Conservation (phyloP, 2,329 filamentous ascomycete genomes). For the Diplodia corticola region DNA sequence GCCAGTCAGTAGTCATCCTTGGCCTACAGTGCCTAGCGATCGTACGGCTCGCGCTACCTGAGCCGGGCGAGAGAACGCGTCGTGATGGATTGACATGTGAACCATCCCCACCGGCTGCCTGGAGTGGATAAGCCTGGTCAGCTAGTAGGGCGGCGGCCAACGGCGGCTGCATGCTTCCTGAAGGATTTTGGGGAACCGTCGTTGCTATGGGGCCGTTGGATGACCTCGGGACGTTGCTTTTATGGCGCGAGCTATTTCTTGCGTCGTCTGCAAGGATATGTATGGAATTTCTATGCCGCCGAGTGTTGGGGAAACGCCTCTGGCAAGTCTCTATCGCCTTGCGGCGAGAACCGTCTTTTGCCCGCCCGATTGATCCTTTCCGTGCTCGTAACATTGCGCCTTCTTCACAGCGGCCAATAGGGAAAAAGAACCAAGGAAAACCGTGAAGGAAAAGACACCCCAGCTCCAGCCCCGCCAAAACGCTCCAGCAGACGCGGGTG, state of each 20-base stretch:
- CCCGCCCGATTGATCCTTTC: background rate
- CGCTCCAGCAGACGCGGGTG: background rate
- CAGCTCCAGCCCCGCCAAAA: background rate
- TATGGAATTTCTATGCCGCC: background rate
- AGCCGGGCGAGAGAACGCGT: background rate
- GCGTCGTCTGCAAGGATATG: background rate
- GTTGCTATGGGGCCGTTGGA: background rate
- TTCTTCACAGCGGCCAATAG: background rate
- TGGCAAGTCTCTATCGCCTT: background rate
- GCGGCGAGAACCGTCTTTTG: conserved; percentile 2
- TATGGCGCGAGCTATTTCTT: background rate
- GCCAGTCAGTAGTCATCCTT: background rate
- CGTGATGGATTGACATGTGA: background rate
- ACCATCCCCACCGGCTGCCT: background rate
- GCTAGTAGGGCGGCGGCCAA: background rate
- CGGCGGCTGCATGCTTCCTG: background rate
- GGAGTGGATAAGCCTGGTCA: background rate
- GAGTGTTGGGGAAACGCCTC: background rate
- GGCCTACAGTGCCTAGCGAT: background rate
- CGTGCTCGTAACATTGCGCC: background rate
- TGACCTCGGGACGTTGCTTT: background rate
- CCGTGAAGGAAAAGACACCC: background rate
- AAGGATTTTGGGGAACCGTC: background rate
- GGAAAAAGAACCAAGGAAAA: background rate
- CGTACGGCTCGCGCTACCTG: background rate